Percentiles rank a stretch among this genome's conserved stretches.
These are phyloP conservation scores for Hyaloraphidium curvatum DNA, from an alignment of 192 early-diverging fungal genomes.

Conservation along the genomic window DNA sequence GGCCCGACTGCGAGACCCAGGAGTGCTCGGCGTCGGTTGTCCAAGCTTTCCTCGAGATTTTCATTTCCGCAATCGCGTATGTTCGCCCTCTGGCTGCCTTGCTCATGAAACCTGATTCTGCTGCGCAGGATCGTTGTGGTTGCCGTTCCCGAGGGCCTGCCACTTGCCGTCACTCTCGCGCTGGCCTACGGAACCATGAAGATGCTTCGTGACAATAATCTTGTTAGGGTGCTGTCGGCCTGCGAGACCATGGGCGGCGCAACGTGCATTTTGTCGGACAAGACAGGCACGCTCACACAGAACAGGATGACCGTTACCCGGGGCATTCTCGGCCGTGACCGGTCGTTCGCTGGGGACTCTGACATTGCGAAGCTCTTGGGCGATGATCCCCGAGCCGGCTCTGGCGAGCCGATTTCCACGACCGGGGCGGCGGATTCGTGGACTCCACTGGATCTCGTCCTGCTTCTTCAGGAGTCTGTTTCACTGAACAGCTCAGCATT, in stretches of 20 bases:
- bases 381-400: no score
- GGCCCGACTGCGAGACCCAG: not conserved
- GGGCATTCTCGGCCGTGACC: no score
- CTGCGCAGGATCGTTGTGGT: slow-evolving; percentile 2
- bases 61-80: no score
- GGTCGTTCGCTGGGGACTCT: no score
- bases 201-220: not conserved
- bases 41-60: not conserved
- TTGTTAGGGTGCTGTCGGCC: slow-evolving; percentile 1
- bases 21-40: not conserved
- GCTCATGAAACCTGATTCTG: no score
- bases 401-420: no score
- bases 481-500: slow-evolving; percentile 60
- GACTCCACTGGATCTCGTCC: no score
- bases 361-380: no score
- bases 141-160: slow-evolving; percentile 4
- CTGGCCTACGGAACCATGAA: slow-evolving; percentile 2
- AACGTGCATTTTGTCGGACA: slow-evolving; percentile 72
- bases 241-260: slow-evolving; percentile 13
- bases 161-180: slow-evolving; percentile 6
- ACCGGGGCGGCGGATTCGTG: no score
- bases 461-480: slow-evolving; percentile 37
- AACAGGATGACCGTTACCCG: slow-evolving; percentile 98
- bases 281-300: slow-evolving; percentile 94
- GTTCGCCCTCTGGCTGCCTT: no score